phyloP scores from a whole-genome alignment of 1,139 yeast genomes.

The Pneumocystis wakefieldiae region DNA sequence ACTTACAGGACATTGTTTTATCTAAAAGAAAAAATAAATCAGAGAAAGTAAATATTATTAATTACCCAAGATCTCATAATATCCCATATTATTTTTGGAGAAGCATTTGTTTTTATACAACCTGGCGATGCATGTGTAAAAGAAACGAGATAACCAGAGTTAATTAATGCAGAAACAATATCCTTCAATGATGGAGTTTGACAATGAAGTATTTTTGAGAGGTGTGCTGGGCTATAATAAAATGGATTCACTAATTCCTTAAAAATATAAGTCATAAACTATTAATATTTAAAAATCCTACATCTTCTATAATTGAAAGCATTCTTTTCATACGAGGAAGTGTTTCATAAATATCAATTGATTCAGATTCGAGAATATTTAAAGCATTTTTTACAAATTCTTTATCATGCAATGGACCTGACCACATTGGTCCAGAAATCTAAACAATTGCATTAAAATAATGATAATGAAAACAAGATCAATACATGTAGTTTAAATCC shows the following conservation, averaged over 20 bases:
- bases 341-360: conserved; percentile 52
- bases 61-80: conserved; percentile 47
- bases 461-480: background rate
- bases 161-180: conserved; percentile 69
- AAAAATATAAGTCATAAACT: background rate
- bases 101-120: conserved; percentile 78
- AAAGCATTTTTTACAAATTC: conserved; percentile 52
- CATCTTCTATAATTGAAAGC: conserved; percentile 68
- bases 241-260: conserved; percentile 37
- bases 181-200: conserved; percentile 69
- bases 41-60: background rate
- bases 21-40: conserved; percentile 12
- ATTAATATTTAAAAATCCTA: conserved; percentile 26
- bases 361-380: conserved; percentile 34
- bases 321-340: conserved; percentile 76
- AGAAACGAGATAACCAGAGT: conserved; percentile 66
- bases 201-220: conserved; percentile 61
- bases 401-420: conserved; percentile 55
- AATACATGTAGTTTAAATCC: conserved; percentile 41
- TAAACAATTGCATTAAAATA: background rate
- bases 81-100: conserved; percentile 63
- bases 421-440: conserved; percentile 95
- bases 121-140: conserved; percentile 81
- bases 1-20: conserved; percentile 32
- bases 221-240: conserved; percentile 64